Base-by-base conservation (phyloP, 2,329 filamentous ascomycete genomes). In the Colletotrichum sp. region DNA sequence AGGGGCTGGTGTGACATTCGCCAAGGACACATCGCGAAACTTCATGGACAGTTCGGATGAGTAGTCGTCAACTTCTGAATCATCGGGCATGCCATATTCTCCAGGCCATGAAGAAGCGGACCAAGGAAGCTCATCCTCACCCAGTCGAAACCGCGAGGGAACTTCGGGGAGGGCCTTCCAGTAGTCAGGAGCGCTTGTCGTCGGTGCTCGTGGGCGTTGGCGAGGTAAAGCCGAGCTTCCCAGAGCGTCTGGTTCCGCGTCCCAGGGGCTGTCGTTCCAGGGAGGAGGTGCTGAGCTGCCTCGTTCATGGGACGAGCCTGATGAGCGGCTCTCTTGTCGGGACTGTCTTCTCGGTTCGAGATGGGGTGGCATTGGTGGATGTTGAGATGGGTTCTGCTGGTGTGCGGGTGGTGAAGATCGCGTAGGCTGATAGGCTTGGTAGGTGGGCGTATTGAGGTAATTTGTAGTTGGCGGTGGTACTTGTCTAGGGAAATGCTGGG, bases 241-340 rank as follows among this genome's bases (percentile, higher is more conserved):
- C 28, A 83, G 80, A 7, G 82, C 78, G 34, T 81, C 81, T 6
- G 82, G 79, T 21, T 82, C 81, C 7, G 84, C 82, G 71, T 89
- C 86, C 89, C 88, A 90, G 1, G 87, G 87, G 72, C 85, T 88
- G 26, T 87, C 85, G 63, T 86, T 87, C 62, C 88, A 81, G 0
- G 86, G 87, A 4, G 89, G 88, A 16, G 89, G 89, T 8, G 88
- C 89, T 5, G 89, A 90, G 30, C 83, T 84, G 28, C 88, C 88
- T 34, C 89, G 85, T 69, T 88, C 87, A 64, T 87, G 84, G 10
- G 85, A 84, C 8, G 82, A 77, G 36, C 81, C 70, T 9, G 70
- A 66, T 36, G 60, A 78, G 16, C 74, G 76, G 24, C 74, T 78
- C 15, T 78, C 79, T 21, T 77, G 72, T 30, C 76, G 78, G 57